These are phyloP conservation scores for Geoglossum cookeanum DNA, from an alignment of 2,329 filamentous ascomycete genomes.

Conservation along the genomic window DNA sequence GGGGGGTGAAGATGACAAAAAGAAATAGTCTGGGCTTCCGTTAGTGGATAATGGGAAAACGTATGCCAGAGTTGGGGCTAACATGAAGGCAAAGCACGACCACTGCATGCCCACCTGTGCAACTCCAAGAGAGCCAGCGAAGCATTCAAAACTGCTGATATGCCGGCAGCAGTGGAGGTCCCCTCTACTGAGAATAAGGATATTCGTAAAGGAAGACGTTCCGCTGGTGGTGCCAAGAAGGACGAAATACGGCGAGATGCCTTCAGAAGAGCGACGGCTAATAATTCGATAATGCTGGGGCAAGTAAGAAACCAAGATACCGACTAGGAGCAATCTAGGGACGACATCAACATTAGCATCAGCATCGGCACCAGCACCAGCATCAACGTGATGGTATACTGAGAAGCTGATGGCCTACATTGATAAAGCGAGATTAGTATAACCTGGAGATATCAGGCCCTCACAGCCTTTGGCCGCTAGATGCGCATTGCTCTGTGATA, in stretches of 20 bases:
- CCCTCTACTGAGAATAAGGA: slow-evolving; percentile 69
- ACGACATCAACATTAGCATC: too few relatives aligned
- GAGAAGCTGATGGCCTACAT: not conserved
- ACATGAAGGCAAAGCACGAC: slow-evolving; percentile 86
- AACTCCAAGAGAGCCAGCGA: slow-evolving; percentile 70
- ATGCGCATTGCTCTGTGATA: not conserved
- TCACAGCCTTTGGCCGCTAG: not conserved
- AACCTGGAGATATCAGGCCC: not conserved
- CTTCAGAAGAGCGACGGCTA: slow-evolving; percentile 65
- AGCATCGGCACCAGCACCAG: not conserved
- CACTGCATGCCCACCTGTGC: slow-evolving; percentile 83
- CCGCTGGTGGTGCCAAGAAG: slow-evolving; percentile 83
- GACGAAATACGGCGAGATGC: slow-evolving; percentile 89
- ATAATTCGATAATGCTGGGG: slow-evolving; percentile 92
- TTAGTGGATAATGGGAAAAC: not conserved
- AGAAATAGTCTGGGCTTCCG: slow-evolving; percentile 49
- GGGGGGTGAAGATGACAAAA: slow-evolving; percentile 88
- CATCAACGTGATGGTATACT: not conserved
- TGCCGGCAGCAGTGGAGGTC: slow-evolving; percentile 77
- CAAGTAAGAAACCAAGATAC: slow-evolving; percentile 81
- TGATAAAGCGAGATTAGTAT: slow-evolving; percentile 4
- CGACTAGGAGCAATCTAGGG: slow-evolving; percentile 51
- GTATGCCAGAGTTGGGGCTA: slow-evolving; percentile 18
- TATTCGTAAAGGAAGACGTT: slow-evolving; percentile 80
- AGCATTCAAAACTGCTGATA: slow-evolving; percentile 64